Percentiles rank a stretch among this genome's conserved stretches.
phyloP scores from a whole-genome alignment of 1,284 basidiomycete genomes.

The Cryptococcus floricola region DNA sequence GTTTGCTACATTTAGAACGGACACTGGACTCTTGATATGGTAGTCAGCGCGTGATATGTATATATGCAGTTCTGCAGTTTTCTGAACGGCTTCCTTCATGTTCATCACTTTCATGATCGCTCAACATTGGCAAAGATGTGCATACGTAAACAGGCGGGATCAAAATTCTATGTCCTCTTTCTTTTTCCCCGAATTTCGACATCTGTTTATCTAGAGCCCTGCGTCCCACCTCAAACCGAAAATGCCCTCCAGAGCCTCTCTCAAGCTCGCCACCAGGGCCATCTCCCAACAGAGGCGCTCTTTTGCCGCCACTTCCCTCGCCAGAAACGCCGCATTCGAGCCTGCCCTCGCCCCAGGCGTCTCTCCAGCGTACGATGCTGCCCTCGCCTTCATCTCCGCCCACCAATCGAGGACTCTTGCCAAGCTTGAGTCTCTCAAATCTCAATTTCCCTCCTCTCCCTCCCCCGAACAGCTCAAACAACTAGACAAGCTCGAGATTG shows the following conservation, averaged over 20 bases:
- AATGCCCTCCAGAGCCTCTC: not conserved
- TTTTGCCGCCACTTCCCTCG: not conserved
- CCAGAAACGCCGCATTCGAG: constrained; percentile 21
- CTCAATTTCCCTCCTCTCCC: constrained; percentile 7
- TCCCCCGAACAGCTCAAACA: constrained; percentile 9
- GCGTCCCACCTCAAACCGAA: not conserved
- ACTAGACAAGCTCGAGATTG: constrained; percentile 36
- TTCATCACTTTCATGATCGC: not conserved
- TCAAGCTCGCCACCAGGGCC: constrained; percentile 6
- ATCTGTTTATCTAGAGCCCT: too few relatives aligned
- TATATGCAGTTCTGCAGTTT: not conserved
- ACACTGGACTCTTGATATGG: too few relatives aligned
- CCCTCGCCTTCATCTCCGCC: constrained; percentile 33
- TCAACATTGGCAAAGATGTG: too few relatives aligned
- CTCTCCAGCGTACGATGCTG: constrained; percentile 45
- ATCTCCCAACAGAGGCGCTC: constrained; percentile 12
- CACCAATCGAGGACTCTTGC: constrained; percentile 13
- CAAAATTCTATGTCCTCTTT: too few relatives aligned
- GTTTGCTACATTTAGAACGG: not conserved
- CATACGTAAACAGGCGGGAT: too few relatives aligned
- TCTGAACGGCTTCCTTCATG: not conserved
- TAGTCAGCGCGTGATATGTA: too few relatives aligned
- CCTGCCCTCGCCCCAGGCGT: constrained; percentile 39
- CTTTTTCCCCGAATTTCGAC: too few relatives aligned
- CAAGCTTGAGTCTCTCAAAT: constrained; percentile 13